Percentiles rank a stretch among this genome's conserved stretches.
Evolutionary conservation across 2,329 filamentous ascomycete species (phyloP).

Genomic region (Sporothrix globosa): DNA sequence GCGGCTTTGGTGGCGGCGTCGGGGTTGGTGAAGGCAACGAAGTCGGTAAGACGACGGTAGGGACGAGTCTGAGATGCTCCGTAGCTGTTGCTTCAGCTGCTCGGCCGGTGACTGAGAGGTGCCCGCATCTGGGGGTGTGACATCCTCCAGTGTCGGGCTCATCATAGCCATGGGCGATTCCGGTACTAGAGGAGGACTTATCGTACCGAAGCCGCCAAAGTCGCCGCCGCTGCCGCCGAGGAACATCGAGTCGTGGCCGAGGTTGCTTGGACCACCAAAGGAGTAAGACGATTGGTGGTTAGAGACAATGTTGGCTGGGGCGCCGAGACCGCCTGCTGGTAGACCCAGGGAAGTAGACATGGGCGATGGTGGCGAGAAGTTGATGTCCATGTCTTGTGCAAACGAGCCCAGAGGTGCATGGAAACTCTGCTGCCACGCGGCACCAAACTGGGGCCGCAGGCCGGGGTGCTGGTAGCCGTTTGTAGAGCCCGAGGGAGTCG

Average conservation of each 20-base stretch:
- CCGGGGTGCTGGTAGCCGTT: constrained; percentile 35
- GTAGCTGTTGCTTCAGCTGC: constrained; percentile 39
- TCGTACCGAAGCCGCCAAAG: constrained; percentile 30
- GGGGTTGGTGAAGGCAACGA: constrained; percentile 38
- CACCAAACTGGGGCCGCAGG: constrained; percentile 37
- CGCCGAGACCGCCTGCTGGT: constrained; percentile 30
- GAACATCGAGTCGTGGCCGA: constrained; percentile 28
- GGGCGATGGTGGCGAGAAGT: constrained; percentile 38
- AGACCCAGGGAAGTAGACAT: constrained; percentile 32
- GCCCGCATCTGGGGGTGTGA: constrained; percentile 30
- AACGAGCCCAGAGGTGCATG: constrained; percentile 35
- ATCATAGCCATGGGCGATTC: constrained; percentile 36
- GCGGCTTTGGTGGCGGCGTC: constrained; percentile 39
- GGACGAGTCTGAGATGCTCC: constrained; percentile 40
- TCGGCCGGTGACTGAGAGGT: constrained; percentile 37
- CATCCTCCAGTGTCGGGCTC: constrained; percentile 33
- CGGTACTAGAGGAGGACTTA: constrained; percentile 36
- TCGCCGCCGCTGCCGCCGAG: constrained; percentile 15
- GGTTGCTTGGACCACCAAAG: constrained; percentile 23
- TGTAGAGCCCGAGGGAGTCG: neutral
- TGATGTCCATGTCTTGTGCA: constrained; percentile 36
- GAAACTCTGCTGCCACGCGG: constrained; percentile 37
- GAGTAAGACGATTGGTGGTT: constrained; percentile 33
- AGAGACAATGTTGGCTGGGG: constrained; percentile 35
- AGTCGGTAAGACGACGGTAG: constrained; percentile 39